Evolutionary conservation across 352 stramenopile species (phyloP), one percentile per base, ranked within the genome.

Genomic region (Pythium monospermum): DNA sequence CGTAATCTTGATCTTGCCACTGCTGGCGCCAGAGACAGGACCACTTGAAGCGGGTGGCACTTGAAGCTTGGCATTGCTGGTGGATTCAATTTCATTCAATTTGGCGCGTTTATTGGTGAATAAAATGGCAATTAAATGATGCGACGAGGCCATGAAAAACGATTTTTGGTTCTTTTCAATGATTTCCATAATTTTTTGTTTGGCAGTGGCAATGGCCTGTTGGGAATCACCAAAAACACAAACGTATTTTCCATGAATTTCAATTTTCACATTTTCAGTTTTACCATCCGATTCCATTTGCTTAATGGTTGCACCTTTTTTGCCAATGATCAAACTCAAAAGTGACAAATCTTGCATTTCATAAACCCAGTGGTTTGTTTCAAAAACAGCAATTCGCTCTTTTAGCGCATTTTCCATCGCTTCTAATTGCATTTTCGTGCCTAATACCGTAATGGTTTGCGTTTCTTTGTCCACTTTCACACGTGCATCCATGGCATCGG

Each of bases 261-360:
- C 77, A 35, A 89, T 74, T 30, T 70, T 72, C 21, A 85, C 66
- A 16, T 73, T 65, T 39, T 49, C 61, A 11, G 71, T 69, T 35
- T 73, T 70, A 41, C 69, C 68, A 48, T 75, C 71, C 2, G 59
- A 62, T 37, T 90, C 81, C 28, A 91, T 76, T 43, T 84, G 55
- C 52, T 89, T 87, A 61, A 91, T 91, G 48, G 78, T 86, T 43
- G 59, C 61, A 8, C 81, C 81, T 48, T 89, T 91, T 59, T 89
- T 89, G 49, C 81, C 81, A 42, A 91, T 89, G 36, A 91, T 87
- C 21, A 88, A 61, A 44, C 81, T 91, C 36, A 91, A 54, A 25
- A 84, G 30, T 39, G 80, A 71, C 32, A 70, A 62, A 44, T 91
- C 77, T 4, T 57, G 37, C 28, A 89, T 69, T 38, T 89, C 70